Base-by-base conservation (phyloP, 805 yeast species). In the Candida odintsovae region DNA sequence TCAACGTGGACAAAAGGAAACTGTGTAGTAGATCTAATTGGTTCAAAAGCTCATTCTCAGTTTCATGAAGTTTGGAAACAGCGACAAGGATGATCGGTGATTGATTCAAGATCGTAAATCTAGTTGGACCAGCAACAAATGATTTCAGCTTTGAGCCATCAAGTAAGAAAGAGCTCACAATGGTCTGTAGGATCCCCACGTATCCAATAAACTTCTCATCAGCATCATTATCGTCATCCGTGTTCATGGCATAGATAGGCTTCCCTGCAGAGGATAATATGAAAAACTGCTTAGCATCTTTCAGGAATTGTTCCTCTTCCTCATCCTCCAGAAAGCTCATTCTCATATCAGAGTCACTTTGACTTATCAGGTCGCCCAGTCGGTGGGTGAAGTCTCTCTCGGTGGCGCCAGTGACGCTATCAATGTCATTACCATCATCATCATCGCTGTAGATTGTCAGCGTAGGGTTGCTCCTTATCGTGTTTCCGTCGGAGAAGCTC, bases 201-300 rank as follows among this genome's bases (percentile, higher is more conserved):
- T 84, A 83, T 0, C 88, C 83, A 39, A 86, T 66, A 2, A 84
- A 70, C 15, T 80, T 64, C 33, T 80, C 82, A 44, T 86, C 50
- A 13, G n/a, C 19, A 7, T 43, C 35, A 18, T 46, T 90, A 2
- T 79, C 68, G 2, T 94, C 95, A 59, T 82, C 78, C 13, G 45
- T 41, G 13, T 45, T 45, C 72, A 83, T 70, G 2, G 95, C 78
- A 63, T 84, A 90, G 6, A 90, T 83, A 2, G 95, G 95, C 61
- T 90, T 90, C 0, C 97, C 97, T 1, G 97, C 95, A 2, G 82
- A 69, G 0, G 95, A 86, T 10, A 90, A 68, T 3, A 90, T 77
- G 54, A 87, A 84, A 58, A 84, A 86, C 49, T 89, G 95, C 61
- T 88, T 89, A 2, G 42, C 41, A 13, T 44, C 44, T 20, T 44